Base-by-base conservation (phyloP, 192 early-diverging fungal species). In the Paraglomus occultum region DNA sequence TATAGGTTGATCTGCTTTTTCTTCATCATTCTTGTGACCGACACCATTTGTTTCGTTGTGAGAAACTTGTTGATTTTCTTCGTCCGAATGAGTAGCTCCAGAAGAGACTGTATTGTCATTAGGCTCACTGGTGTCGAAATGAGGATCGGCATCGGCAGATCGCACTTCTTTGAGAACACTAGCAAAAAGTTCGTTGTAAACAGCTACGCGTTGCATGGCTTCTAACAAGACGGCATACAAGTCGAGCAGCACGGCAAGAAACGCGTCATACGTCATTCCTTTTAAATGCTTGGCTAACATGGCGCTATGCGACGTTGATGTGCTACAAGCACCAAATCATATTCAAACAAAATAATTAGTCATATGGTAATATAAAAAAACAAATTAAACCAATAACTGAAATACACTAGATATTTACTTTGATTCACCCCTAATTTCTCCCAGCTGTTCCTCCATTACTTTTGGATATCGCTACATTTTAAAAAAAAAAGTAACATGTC, bases 261-360 rank as follows among this genome's bases (percentile, higher is more conserved):
- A 99, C 18, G 90, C 80, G 51, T 92, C 87, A 73, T 95, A 91
- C 2, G 90, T 88, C 92, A 97, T 94, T 14, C 78, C 71, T 55
- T 86, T 84, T 6, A 94, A 71, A 57, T 87, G 84, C 23, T 84
- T 87, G 0, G 90, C 86, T 6, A 95, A 78, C 1, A 84, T 85
- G 15, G 77, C 58, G 63, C 84, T 82, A 75, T 22, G 23, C 12
- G n/a, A n/a, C 61, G 9, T 18, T 9, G 61, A 14, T 3, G 17
- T 65, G 60, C n/a, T 15, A 8, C 53, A 39, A 15, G 67, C 0
- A 47, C n/a, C 55, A 22, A 11, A 15, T 17, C 9, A 67, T 18
- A 11, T 6, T 51, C 4, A 12, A 39, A 72, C 50, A 51, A 31
- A 71, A 51, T 9, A 71, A n/a, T 46, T 6, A n/a, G 51, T 62